These are phyloP conservation scores for Peterozyma toletana DNA, from an alignment of 805 yeast genomes.

Conservation along the genomic window DNA sequence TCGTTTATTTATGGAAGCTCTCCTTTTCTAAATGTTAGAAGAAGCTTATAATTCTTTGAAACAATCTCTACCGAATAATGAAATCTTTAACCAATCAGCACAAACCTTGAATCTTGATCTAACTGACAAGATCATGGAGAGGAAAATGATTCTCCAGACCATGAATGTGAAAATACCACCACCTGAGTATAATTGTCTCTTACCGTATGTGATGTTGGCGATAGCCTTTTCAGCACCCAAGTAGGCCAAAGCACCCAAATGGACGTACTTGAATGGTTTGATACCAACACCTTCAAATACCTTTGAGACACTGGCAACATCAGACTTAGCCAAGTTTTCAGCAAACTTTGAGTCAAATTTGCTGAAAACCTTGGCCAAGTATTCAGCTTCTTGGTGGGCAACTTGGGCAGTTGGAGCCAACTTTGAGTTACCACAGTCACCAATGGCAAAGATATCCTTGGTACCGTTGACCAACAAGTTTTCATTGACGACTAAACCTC, in stretches of 20 bases:
- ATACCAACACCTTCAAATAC: constrained; percentile 14
- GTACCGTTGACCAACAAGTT: constrained; percentile 41
- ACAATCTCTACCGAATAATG: constrained; percentile 46
- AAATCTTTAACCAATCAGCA: constrained; percentile 44
- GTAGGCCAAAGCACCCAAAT: constrained; percentile 48
- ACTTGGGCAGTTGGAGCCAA: constrained; percentile 53
- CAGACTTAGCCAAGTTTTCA: constrained; percentile 29
- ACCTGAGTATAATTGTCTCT: constrained; percentile 36
- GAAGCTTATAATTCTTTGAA: constrained; percentile 34
- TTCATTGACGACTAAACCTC: constrained; percentile 46
- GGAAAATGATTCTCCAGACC: constrained; percentile 49
- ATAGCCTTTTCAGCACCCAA: constrained; percentile 52
- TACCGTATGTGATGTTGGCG: constrained; percentile 52
- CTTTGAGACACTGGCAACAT: constrained; percentile 9
- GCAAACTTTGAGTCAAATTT: constrained; percentile 34
- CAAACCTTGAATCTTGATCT: constrained; percentile 45
- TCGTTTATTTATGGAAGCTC: constrained; percentile 1
- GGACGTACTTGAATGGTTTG: constrained; percentile 38
- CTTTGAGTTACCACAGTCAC: constrained; percentile 51
- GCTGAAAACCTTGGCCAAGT: constrained; percentile 35
- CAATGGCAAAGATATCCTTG: constrained; percentile 39
- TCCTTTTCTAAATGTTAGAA: constrained; percentile 4
- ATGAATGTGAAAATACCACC: constrained; percentile 50
- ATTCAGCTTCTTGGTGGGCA: constrained; percentile 48
- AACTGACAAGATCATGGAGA: constrained; percentile 47